Evolutionary conservation across 176 grass and related monocot species (phyloP), one percentile per base, ranked within the genome.

Genomic region (Stipa capillata): DNA sequence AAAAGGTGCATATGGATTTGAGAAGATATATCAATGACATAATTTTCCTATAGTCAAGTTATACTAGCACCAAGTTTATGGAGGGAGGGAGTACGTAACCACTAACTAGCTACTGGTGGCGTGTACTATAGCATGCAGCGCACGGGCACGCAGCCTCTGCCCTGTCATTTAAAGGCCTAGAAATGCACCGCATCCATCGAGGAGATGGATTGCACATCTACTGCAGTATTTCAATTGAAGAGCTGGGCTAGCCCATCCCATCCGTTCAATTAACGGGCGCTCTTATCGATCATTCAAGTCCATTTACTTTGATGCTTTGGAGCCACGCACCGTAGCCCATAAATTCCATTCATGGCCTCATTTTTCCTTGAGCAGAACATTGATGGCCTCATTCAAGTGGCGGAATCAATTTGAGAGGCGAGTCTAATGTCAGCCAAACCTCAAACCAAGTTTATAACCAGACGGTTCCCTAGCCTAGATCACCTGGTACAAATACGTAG

Each of bases 271-370:
- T 58, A 80, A 84, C 67, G 86, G 64, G 57, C 78, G 61, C 84
- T 68, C 56, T 60, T 4, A 48, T 27, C 67, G 25, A 70, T 75
- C 84, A 82, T 90, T 93, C 48, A 90, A 85, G 75, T 82, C 43
- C 84, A 90, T 90, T 87, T 87, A 89, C 91, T 90, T 66, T 87
- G 84, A 79, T 90, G 80, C 84, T 74, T 87, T 87, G 84, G 50
- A 79, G 84, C n/a, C n/a, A n/a, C n/a, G 54, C 63, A 90, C 87
- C 85, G 87, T 85, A 69, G 71, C 65, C 66, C 57, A 74, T 93
- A 79, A 87, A 93, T 90, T 84, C 72, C 72, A 93, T n/a, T n/a
- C n/a, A n/a, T n/a, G n/a, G n/a, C n/a, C n/a, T n/a, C n/a, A n/a
- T n/a, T n/a, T n/a, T n/a, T n/a, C n/a, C n/a, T n/a, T n/a, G n/a